phyloP scores from a whole-genome alignment of 1,284 basidiomycete species.

The Cystobasidium slooffiae region DNA sequence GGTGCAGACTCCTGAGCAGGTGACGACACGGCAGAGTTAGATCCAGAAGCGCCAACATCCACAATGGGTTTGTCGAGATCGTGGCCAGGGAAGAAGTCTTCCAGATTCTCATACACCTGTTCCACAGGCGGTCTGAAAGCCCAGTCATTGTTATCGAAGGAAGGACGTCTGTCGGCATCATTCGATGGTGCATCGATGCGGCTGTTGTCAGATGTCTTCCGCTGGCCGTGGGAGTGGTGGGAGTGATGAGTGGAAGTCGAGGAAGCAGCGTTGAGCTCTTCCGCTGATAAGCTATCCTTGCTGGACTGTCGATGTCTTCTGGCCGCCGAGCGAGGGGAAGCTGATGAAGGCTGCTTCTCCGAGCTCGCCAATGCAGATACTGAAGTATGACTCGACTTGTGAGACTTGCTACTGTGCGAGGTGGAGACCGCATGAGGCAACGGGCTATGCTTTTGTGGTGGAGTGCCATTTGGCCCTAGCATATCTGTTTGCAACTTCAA shows the following conservation, averaged over 20 bases:
- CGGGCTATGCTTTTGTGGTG: neutral
- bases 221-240: neutral
- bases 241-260: neutral
- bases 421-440: neutral
- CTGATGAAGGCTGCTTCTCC: slow-evolving; percentile 59
- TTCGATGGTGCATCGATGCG: neutral
- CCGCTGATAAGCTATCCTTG: slow-evolving; percentile 6
- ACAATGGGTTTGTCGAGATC: slow-evolving; percentile 96
- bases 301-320: slow-evolving; percentile 56
- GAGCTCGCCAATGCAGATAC: neutral
- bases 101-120: slow-evolving; percentile 88
- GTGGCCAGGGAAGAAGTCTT: slow-evolving; percentile 94
- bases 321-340: slow-evolving; percentile 70
- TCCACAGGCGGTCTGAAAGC: slow-evolving; percentile 85
- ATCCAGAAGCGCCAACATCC: slow-evolving; percentile 70
- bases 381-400: neutral
- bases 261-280: neutral
- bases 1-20: slow-evolving; percentile 47
- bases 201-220: slow-evolving; percentile 1
- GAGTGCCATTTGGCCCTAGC: slow-evolving; percentile 27
- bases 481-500: slow-evolving; percentile 34
- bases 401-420: slow-evolving; percentile 1
- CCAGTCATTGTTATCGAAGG: slow-evolving; percentile 55
- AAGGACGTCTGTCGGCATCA: slow-evolving; percentile 12
- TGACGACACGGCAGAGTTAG: slow-evolving; percentile 63